Percentiles rank a stretch among this genome's conserved stretches.
These are phyloP conservation scores for Aspergillus neoniger DNA, from an alignment of 2,329 filamentous ascomycete genomes.

Conservation along the genomic window DNA sequence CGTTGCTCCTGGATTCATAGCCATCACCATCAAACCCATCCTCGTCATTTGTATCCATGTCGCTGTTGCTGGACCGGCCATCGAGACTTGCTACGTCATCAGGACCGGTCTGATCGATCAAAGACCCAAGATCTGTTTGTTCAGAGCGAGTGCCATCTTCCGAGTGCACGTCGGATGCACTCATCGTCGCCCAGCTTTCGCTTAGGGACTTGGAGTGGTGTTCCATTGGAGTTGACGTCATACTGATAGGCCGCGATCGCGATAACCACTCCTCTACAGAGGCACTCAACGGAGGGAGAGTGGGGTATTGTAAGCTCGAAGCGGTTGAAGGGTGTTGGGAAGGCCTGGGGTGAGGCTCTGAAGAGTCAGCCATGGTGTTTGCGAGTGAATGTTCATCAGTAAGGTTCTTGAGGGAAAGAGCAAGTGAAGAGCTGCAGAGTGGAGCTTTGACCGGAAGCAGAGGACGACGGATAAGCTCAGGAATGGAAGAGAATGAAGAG, in stretches of 20 bases:
- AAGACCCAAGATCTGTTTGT: slow-evolving; percentile 45
- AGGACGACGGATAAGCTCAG: slow-evolving; percentile 18
- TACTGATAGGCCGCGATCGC: slow-evolving; percentile 43
- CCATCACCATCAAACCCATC: slow-evolving; percentile 30
- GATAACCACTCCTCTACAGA: slow-evolving; percentile 47
- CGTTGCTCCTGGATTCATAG: slow-evolving; percentile 28
- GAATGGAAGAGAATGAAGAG: slow-evolving; percentile 13
- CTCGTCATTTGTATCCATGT: slow-evolving; percentile 37
- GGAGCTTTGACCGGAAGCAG: slow-evolving; percentile 22
- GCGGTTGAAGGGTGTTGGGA: slow-evolving; percentile 28
- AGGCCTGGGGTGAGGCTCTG: slow-evolving; percentile 35
- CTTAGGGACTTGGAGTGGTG: slow-evolving; percentile 38
- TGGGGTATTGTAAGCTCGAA: slow-evolving; percentile 44
- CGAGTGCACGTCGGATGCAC: slow-evolving; percentile 46
- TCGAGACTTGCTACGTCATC: slow-evolving; percentile 50
- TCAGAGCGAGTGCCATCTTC: slow-evolving; percentile 50
- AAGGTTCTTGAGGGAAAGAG: slow-evolving; percentile 15
- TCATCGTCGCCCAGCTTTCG: slow-evolving; percentile 51
- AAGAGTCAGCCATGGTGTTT: slow-evolving; percentile 41
- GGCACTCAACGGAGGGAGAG: slow-evolving; percentile 40
- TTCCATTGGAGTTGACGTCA: slow-evolving; percentile 40
- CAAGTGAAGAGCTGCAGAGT: slow-evolving; percentile 20
- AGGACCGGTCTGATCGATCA: slow-evolving; percentile 45
- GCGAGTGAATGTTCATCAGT: slow-evolving; percentile 25
- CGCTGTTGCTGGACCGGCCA: slow-evolving; percentile 41